Evolutionary conservation across 2,329 filamentous ascomycete genomes (phyloP).

Genomic region (Verticillium nubilum): DNA sequence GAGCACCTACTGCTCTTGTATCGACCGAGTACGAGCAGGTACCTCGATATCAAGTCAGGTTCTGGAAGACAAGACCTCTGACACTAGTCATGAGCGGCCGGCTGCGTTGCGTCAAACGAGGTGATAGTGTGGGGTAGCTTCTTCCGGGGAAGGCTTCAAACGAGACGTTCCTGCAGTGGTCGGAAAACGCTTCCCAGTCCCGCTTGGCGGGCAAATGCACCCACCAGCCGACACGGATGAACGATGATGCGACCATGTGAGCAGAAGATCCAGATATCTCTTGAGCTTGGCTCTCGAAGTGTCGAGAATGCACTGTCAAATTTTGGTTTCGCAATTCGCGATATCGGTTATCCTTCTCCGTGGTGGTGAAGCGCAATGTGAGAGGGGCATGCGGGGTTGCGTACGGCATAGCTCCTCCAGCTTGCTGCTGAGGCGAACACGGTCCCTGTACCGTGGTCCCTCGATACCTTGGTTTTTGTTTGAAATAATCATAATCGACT

Average conservation of each 20-base stretch:
- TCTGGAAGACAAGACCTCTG: background rate
- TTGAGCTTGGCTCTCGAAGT: background rate
- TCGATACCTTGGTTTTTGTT: too few species aligned
- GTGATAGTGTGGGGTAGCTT: background rate
- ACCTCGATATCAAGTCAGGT: background rate
- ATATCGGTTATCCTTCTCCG: constrained; percentile 1
- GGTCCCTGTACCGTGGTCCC: too few species aligned
- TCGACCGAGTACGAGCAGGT: background rate
- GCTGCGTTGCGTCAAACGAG: background rate
- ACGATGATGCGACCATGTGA: too few species aligned
- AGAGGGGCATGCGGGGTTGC: background rate
- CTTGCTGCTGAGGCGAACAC: background rate
- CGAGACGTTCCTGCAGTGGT: background rate
- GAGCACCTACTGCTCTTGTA: background rate
- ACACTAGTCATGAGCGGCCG: background rate
- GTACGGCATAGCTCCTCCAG: background rate
- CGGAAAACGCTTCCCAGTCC: constrained; percentile 3
- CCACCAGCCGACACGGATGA: too few species aligned
- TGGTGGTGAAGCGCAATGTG: background rate
- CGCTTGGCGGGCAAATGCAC: background rate
- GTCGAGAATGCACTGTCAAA: too few species aligned
- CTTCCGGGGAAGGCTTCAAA: background rate
- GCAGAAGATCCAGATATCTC: too few species aligned
- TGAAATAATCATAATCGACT: too few species aligned
- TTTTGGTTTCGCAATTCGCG: background rate